Conservation (phyloP, 495 filamentous ascomycete genomes). For the Viridothelium virens region DNA sequence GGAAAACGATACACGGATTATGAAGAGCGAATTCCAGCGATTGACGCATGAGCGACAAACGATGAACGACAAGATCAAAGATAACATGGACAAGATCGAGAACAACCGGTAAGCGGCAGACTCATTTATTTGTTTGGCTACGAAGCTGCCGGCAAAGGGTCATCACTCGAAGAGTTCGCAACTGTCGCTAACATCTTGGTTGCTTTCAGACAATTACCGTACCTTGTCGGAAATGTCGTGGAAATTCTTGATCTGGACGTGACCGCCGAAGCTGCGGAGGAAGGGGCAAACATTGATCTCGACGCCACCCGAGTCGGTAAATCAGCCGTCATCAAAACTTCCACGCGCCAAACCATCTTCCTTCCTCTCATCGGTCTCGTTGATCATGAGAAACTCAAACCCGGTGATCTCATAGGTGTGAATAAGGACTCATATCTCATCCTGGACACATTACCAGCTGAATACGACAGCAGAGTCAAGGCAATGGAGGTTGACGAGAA, state of each 20-base stretch:
- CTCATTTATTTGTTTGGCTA: constrained; percentile 7
- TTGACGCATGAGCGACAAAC: constrained; percentile 87
- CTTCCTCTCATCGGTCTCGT: constrained; percentile 95
- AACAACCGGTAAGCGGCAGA: constrained; percentile 73
- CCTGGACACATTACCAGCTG: constrained; percentile 93
- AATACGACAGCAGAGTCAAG: constrained; percentile 98
- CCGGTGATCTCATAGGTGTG: constrained; percentile 92
- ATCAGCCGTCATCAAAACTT: constrained; percentile 99
- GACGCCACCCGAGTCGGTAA: constrained; percentile 96
- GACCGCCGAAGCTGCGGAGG: constrained; percentile 88
- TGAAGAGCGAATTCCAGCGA: constrained; percentile 94
- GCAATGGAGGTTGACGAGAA: constrained; percentile 99
- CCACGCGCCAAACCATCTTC: constrained; percentile 97
- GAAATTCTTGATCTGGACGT: constrained; percentile 95
- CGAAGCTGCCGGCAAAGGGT: neutral
- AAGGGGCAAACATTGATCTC: constrained; percentile 96
- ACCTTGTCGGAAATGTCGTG: constrained; percentile 96
- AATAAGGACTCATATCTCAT: constrained; percentile 99
- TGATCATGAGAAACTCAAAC: constrained; percentile 85
- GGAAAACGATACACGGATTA: constrained; percentile 95
- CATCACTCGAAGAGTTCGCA: neutral
- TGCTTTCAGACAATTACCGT: constrained; percentile 75
- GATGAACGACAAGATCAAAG: constrained; percentile 98
- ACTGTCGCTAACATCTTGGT: constrained; percentile 8
- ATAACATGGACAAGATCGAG: constrained; percentile 96